Percentiles rank a stretch among this genome's conserved stretches.
Evolutionary conservation across 139 green algal genomes (phyloP).

Genomic region (Picochlorum sp.): DNA sequence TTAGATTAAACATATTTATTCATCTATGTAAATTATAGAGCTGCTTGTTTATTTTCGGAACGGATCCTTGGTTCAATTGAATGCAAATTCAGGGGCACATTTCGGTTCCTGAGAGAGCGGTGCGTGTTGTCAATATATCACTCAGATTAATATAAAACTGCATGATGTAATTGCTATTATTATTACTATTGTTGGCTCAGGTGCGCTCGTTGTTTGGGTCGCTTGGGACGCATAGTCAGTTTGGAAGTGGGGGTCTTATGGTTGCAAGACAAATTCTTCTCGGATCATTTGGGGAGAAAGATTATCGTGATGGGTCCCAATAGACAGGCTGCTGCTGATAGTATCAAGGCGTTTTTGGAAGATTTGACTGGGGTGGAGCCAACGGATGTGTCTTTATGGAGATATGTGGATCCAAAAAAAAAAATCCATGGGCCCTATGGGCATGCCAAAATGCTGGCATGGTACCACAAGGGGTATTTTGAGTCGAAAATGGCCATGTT

Average conservation of each 20-base stretch:
- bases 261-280: conserved; percentile 16
- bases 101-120: too few species aligned
- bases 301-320: conserved; percentile 10
- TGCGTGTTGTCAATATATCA: neutral
- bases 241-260: conserved; percentile 9
- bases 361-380: neutral
- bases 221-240: conserved; percentile 22
- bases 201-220: conserved; percentile 22
- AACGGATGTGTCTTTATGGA: neutral
- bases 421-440: conserved; percentile 9
- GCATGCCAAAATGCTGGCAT: conserved; percentile 6
- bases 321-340: conserved; percentile 10
- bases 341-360: conserved; percentile 17
- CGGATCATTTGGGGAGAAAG: conserved; percentile 14
- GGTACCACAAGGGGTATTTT: conserved; percentile 2
- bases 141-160: too few species aligned
- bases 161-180: too few species aligned
- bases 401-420: conserved; percentile 5
- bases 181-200: neutral
- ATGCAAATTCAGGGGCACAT: too few species aligned
- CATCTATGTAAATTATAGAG: too few species aligned
- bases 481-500: too few species aligned
- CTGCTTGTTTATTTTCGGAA: too few species aligned
- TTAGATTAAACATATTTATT: too few species aligned
- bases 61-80: too few species aligned